Conservation (phyloP, 108 stramenopile genomes). For the Mayamaea pseudoterrestris region DNA sequence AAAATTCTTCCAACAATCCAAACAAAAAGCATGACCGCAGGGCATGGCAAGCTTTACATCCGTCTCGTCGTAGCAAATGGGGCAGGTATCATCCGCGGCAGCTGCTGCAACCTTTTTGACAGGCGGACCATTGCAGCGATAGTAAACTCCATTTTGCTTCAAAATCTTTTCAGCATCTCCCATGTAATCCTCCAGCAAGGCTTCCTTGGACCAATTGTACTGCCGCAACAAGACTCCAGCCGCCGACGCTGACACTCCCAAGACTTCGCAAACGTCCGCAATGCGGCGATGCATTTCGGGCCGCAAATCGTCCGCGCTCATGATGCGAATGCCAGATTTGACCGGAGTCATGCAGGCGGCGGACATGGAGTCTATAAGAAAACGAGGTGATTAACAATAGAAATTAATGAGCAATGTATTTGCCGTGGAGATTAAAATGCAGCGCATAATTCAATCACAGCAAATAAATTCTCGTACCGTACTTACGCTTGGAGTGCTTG, state of each 20-base stretch:
- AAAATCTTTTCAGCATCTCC: slow-evolving; percentile 48
- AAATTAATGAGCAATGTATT: neutral
- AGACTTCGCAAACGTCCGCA: slow-evolving; percentile 65
- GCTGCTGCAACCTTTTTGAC: neutral
- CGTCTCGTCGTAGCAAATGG: slow-evolving; percentile 80
- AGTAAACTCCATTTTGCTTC: slow-evolving; percentile 61
- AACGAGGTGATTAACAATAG: neutral
- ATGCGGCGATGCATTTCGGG: slow-evolving; percentile 59
- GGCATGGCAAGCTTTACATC: slow-evolving; percentile 71
- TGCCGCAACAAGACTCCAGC: slow-evolving; percentile 82
- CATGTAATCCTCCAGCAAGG: slow-evolving; percentile 75
- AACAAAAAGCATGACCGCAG: slow-evolving; percentile 93
- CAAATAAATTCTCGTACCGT: neutral
- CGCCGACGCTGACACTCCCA: slow-evolving; percentile 63
- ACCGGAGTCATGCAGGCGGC: neutral
- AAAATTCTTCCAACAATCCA: slow-evolving; percentile 88
- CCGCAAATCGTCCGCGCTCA: slow-evolving; percentile 46
- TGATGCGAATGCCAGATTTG: slow-evolving; percentile 52
- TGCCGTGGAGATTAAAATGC: neutral
- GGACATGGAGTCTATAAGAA: neutral
- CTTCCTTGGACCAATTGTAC: slow-evolving; percentile 88
- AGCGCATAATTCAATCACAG: neutral
- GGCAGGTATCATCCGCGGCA: slow-evolving; percentile 37
- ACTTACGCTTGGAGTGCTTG: neutral
- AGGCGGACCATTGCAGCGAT: slow-evolving; percentile 18